These are phyloP conservation scores for Neofusicoccum ribis DNA, from an alignment of 2,329 filamentous ascomycete genomes.

Conservation along the genomic window DNA sequence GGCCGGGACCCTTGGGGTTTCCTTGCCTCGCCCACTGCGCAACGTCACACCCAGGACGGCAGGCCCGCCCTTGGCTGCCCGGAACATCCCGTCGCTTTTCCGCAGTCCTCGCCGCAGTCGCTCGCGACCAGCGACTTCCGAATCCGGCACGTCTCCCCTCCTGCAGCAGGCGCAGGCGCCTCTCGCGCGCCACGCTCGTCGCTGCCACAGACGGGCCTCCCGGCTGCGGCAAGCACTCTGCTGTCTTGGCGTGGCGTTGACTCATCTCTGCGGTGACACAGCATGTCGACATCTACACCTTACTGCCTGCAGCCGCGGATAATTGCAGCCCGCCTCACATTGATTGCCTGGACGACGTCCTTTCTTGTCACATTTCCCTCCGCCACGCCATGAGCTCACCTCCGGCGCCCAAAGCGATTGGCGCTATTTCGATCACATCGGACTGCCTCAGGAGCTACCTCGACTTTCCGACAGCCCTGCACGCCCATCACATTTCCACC, in stretches of 20 bases:
- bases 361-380: neutral
- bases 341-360: neutral
- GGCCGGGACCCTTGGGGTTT: no score
- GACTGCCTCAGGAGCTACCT: conserved; percentile 27
- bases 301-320: neutral
- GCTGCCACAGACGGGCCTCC: no score
- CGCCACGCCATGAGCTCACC: neutral
- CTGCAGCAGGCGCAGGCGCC: no score
- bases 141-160: no score
- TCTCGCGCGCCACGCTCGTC: no score
- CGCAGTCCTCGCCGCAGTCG: neutral
- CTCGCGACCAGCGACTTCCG: no score
- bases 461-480: conserved; percentile 19
- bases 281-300: neutral
- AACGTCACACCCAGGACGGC: no score
- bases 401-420: conserved; percentile 27
- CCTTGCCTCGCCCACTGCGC: no score
- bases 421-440: conserved; percentile 35
- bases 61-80: no score
- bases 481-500: conserved; percentile 44
- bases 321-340: neutral
- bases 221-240: no score
- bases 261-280: neutral
- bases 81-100: no score
- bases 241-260: neutral